Percentiles rank a stretch among this genome's conserved stretches.
phyloP scores from a whole-genome alignment of 257 asterid genomes.

The Scutellaria barbata region DNA sequence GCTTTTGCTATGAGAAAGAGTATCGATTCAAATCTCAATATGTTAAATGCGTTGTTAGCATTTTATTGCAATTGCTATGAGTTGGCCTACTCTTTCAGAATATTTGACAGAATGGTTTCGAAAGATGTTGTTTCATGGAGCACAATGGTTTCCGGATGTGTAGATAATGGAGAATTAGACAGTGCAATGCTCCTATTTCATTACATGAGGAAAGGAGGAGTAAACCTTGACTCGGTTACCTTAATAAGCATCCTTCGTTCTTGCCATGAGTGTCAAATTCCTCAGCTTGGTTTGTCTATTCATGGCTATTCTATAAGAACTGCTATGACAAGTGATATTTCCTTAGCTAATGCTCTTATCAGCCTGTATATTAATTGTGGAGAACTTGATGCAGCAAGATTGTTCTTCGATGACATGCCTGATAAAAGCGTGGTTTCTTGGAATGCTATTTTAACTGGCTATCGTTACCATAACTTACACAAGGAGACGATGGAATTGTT shows the following conservation, averaged over 20 bases:
- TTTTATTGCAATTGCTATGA: constrained; percentile 46
- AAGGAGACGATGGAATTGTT: constrained; percentile 47
- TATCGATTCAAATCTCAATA: constrained; percentile 44
- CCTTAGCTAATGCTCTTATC: constrained; percentile 62
- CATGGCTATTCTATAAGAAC: constrained; percentile 53
- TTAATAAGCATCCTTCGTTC: constrained; percentile 58
- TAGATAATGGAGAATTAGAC: constrained; percentile 46
- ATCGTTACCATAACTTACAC: constrained; percentile 36
- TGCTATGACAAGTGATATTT: constrained; percentile 42
- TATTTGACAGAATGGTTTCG: constrained; percentile 46
- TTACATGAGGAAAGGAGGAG: constrained; percentile 51
- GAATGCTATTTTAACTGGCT: constrained; percentile 71
- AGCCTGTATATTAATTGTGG: constrained; percentile 64
- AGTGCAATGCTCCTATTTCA: constrained; percentile 47
- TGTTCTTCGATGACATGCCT: constrained; percentile 51
- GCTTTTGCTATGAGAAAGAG: constrained; percentile 52
- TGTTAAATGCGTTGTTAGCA: constrained; percentile 54
- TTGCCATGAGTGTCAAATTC: constrained; percentile 40
- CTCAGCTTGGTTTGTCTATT: constrained; percentile 47
- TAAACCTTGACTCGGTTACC: constrained; percentile 52
- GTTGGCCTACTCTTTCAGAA: constrained; percentile 45
- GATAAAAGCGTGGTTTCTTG: constrained; percentile 57
- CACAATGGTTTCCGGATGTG: constrained; percentile 61
- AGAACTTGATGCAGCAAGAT: constrained; percentile 47
- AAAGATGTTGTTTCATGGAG: constrained; percentile 60